Base-by-base conservation (phyloP, 257 asterid species). In the Linaria vulgaris region DNA sequence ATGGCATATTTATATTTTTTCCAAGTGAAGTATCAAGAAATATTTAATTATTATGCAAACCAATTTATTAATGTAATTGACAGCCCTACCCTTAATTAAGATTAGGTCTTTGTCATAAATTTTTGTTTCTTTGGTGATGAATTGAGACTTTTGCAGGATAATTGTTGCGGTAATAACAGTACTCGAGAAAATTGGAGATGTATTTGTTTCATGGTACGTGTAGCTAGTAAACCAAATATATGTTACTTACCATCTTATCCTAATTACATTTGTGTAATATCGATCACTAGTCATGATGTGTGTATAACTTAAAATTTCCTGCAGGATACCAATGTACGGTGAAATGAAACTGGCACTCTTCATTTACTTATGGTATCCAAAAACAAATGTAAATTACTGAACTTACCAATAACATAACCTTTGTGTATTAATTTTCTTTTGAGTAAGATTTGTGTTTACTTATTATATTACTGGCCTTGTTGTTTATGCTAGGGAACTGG, bases 291-390 rank as follows among this genome's bases (percentile, higher is more conserved):
- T 50, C 10, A 1, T 3, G 4, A 0, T 16, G 7, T 20, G 22
- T 43, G 61, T 37, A 2, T n/a, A 16, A 9, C 56, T 15, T 19
- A 5, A 9, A 30, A 9, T 34, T 14, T 49, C 3, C 19, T 13
- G 30, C 57, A 94, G 99, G 99, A 14, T 94, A 73, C 99, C 99
- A 34, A 84, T 94, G 92, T 94, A 94, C 43, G 81, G 86, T 38
- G 99, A 94, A 65, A 64, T 84, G 83, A 94, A 94, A 64, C 64
- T 94, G 80, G 99, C 97, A 0, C 82, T 94, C 17, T 87, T 87
- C 75, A 90, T 94, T 68, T 94, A 85, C 77, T 65, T 94, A 48
- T 94, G 99, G 99, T 86, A 87, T 68, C 97, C 99, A 12, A 85
- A 76, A 80, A 85, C 95, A 22, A 80, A 68, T 88, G 96, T 83